Conservation (phyloP, 2,329 filamentous ascomycete genomes). For the Trichoderma citrinoviride region DNA sequence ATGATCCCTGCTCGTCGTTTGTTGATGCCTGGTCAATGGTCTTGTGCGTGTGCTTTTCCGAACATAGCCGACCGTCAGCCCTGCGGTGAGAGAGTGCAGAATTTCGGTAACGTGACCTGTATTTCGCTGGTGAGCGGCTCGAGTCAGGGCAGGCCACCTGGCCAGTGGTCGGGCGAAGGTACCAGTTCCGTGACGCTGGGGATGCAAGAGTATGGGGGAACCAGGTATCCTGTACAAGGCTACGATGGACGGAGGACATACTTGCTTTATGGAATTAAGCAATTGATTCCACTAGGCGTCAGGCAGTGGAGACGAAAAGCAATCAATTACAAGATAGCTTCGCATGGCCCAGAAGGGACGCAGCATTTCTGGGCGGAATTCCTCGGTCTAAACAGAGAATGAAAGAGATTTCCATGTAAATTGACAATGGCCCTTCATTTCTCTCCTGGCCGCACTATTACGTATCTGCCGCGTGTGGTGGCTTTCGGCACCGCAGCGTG, state of each 20-base stretch:
- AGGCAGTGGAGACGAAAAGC: neutral
- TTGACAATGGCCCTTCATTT: neutral
- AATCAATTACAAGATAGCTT: neutral
- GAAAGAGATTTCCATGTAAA: neutral
- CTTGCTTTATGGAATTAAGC: constrained; percentile 9
- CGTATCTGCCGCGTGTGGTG: constrained; percentile 7
- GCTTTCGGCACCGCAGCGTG: constrained; percentile 6
- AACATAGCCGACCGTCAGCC: constrained; percentile 9
- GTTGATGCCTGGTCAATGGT: neutral
- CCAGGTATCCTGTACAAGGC: neutral
- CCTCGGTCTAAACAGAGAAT: neutral
- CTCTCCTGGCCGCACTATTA: constrained; percentile 10
- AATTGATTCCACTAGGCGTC: neutral
- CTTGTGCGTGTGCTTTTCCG: neutral
- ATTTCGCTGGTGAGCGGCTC: neutral
- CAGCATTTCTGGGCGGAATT: neutral
- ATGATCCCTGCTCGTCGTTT: neutral
- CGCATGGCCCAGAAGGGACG: too few species aligned
- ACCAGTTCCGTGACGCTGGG: neutral
- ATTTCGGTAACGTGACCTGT: constrained; percentile 2
- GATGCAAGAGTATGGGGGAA: neutral
- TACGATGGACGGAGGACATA: neutral
- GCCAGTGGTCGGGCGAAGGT: neutral
- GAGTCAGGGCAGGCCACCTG: constrained; percentile 11
- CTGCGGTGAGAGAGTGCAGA: neutral